phyloP scores from a whole-genome alignment of 148 eudicot species.

The Fallopia convolvulus region DNA sequence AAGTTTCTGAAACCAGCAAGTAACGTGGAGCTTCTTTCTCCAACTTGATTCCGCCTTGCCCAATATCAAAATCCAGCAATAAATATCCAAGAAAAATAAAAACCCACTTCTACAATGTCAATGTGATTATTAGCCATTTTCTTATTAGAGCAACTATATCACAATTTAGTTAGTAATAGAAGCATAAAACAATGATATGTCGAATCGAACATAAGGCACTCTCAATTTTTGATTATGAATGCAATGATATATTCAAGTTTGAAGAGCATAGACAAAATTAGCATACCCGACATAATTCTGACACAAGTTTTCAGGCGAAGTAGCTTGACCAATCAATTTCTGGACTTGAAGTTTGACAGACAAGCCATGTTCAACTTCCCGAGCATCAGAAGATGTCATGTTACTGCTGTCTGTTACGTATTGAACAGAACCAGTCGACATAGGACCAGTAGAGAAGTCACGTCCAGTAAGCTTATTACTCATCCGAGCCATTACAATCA shows the following conservation, averaged over 20 bases:
- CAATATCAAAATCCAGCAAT: not conserved
- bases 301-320: slow-evolving; percentile 88
- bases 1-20: not conserved
- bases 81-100: not conserved
- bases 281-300: slow-evolving; percentile 98
- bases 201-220: not conserved
- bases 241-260: not conserved
- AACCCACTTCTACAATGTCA: not conserved
- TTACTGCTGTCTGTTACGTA: slow-evolving; percentile 48
- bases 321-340: slow-evolving; percentile 91
- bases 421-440: slow-evolving; percentile 46
- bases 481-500: slow-evolving; percentile 96
- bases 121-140: not conserved
- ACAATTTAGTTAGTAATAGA: not conserved
- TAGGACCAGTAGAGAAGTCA: slow-evolving; percentile 60
- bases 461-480: slow-evolving; percentile 96
- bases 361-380: slow-evolving; percentile 84
- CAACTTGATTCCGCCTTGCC: not conserved
- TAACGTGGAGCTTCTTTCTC: not conserved
- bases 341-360: slow-evolving; percentile 95
- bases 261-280: slow-evolving; percentile 7
- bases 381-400: slow-evolving; percentile 57
- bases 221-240: not conserved
- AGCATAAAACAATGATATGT: not conserved
- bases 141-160: not conserved